Base-by-base conservation (phyloP, 805 yeast genomes). In the Tetrapisispora namnaoensis region DNA sequence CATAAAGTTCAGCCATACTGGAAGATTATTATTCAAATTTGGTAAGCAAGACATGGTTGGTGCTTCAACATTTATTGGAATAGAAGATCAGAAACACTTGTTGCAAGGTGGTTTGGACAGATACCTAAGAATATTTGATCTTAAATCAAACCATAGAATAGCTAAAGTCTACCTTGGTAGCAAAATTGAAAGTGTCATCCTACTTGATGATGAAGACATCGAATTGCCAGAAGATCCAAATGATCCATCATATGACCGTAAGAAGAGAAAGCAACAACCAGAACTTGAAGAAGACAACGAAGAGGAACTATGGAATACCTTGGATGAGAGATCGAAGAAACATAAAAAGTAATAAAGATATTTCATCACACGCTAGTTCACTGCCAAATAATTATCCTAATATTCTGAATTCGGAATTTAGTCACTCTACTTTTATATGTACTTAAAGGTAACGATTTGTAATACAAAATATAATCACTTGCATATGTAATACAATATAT, bases 61-160 rank as follows among this genome's bases (percentile, higher is more conserved):
- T 42, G 66, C 66, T 24, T 53, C 68, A 3, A 52, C 63, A 18
- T 61, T 51, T 47, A 50, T 65, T 18, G 47, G 53, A 34, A 48
- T 60, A 10, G 32, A 46, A 4, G 58, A 59, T 1, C 67, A 70
- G 4, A 71, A 72, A 10, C 60, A 83, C 28, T 59, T 90, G 8
- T 80, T 81, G 2, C 73, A 86, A 18, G 97, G 95, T 41, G 95
- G 96, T 0, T 74, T 90, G 21, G 99, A 93, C 61, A 75, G 96
- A 58, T 91, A 88, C 58, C 72, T 87, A 27, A 76, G 96, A 50
- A 86, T 86, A 3, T 91, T 77, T 65, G 83, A 88, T 51, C 61
- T 80, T 4, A 68, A 68, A 1, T 67, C 80, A 1, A 73, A 95
- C 46, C 76, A 77, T 41, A 70, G 79, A 44, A 46, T 68, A 14